Percentiles rank a stretch among this genome's conserved stretches.
These are phyloP conservation scores for Symbiodinium pilosum DNA, from an alignment of 73 alveolate genomes.

Conservation along the genomic window DNA sequence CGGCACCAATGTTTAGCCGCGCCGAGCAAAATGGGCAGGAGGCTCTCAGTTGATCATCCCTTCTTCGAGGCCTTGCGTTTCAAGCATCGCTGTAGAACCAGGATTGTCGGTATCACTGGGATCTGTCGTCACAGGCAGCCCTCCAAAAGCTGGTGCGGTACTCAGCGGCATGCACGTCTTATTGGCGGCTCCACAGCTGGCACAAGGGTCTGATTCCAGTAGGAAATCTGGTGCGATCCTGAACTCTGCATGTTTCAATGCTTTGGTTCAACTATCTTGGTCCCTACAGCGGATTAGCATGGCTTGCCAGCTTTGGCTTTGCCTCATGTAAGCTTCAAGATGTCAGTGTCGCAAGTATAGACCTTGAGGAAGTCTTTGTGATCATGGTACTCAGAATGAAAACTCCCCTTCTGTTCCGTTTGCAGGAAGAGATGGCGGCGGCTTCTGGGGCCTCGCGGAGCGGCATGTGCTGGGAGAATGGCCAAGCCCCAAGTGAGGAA, in stretches of 20 bases:
- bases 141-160: not conserved
- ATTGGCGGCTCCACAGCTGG: too few species aligned
- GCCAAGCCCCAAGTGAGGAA: too few species aligned
- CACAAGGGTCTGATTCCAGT: too few species aligned
- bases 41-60: not conserved
- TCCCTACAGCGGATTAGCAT: not conserved
- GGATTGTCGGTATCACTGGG: not conserved
- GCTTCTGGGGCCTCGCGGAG: constrained; percentile 25
- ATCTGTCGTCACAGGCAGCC: not conserved
- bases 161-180: too few species aligned
- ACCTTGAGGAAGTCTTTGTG: too few species aligned
- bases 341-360: too few species aligned
- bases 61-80: not conserved
- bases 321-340: too few species aligned
- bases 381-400: too few species aligned
- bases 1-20: too few species aligned
- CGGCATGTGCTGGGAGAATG: constrained; percentile 84
- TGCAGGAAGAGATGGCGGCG: not conserved
- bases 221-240: too few species aligned
- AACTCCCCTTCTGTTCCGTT: not conserved
- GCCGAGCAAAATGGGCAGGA: not conserved
- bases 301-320: not conserved
- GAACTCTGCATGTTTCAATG: too few species aligned
- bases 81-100: not conserved
- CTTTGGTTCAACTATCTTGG: not conserved